Base-by-base conservation (phyloP, 2,329 filamentous ascomycete species). In the Paecilomyces niveus region DNA sequence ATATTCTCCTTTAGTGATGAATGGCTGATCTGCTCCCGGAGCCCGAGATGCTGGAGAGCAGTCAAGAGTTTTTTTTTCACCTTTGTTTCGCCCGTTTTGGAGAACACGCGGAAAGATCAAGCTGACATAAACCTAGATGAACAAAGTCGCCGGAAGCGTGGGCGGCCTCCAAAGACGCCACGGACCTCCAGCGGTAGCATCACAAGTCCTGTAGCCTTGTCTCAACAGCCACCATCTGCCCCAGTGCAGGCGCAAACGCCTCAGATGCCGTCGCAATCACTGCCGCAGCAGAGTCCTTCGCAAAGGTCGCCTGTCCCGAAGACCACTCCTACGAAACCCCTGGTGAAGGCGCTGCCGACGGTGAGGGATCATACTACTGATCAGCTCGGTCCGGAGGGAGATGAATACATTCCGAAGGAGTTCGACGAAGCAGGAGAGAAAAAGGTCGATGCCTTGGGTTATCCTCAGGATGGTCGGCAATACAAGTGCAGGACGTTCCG, bases 361-460 rank as follows among this genome's bases (percentile, higher is more conserved):
- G 94, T 97, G 13, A 83, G 94, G 74, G 94, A 99, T 70, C 94
- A 99, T 73, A 99, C 94, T 2, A 97, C 93, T 15, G 93, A 97
- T 72, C 93, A 97, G 74, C 84, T 99, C 31, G 91, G 90, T 56
- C 82, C 89, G 29, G 89, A 91, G 68, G 89, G 90, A 62, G 94
- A 97, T 72, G 94, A 99, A 76, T 99, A 97, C 74, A 83, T 97
- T 35, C 92, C 93, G 26, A 88, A 94, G 67, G 94, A 99, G 75
- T 89, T 88, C 62, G 94, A 99, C 71, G 90, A 96, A 57, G 89
- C 88, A 51, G 94, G 94, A 57, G 94, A 99, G 79, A 92, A 90
- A 74, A 99, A 99, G 80, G 92, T 97, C 26, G 86, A 90, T 72
- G 74, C 82, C 22, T 90, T 92, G 67, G 94, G 94, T 49, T 87